A percentile compares a stretch with the other conserved stretches of the same genome.
Evolutionary conservation across 768 basidiomycete species (phyloP).

Genomic region (Amanita pseudoporphyria): DNA sequence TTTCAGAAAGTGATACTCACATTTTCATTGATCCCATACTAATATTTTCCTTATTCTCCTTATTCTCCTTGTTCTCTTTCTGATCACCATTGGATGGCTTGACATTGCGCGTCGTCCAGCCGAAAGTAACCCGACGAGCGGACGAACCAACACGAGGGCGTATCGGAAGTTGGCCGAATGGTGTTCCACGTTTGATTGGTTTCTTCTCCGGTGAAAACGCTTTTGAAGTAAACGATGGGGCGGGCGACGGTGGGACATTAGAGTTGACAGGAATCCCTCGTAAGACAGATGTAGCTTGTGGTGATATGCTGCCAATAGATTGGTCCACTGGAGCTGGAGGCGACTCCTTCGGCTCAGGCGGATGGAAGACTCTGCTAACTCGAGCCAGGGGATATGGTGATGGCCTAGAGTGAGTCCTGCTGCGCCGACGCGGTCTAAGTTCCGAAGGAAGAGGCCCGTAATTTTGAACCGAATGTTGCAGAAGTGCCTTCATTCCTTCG

Average conservation of each 20-base stretch:
- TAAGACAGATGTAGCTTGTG: conserved; percentile 12
- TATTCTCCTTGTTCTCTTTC: conserved; percentile 47
- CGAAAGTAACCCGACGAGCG: conserved; percentile 47
- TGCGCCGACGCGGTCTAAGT: conserved; percentile 43
- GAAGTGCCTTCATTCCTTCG: conserved; percentile 59
- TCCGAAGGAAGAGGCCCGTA: conserved; percentile 70
- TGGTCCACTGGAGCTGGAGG: conserved; percentile 9
- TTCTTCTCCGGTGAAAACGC: conserved; percentile 23
- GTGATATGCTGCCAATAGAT: conserved; percentile 13
- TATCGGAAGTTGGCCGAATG: conserved; percentile 22
- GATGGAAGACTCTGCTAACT: conserved; percentile 32
- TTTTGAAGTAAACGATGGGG: conserved; percentile 29
- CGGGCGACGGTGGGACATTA: conserved; percentile 2
- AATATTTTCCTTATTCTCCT: conserved; percentile 12
- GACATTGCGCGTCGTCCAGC: conserved; percentile 55
- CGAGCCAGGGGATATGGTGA: conserved; percentile 62
- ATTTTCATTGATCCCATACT: conserved; percentile 36
- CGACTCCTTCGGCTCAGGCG: conserved; percentile 26
- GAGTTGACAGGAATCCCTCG: neutral
- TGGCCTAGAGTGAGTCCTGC: conserved; percentile 58
- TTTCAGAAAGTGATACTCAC: conserved; percentile 31
- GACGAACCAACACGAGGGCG: conserved; percentile 47
- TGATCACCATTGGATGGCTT: conserved; percentile 38
- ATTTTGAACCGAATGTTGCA: conserved; percentile 63
- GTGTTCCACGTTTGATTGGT: conserved; percentile 25